phyloP scores from a whole-genome alignment of 148 eudicot genomes.

The Suaeda aralocaspica region DNA sequence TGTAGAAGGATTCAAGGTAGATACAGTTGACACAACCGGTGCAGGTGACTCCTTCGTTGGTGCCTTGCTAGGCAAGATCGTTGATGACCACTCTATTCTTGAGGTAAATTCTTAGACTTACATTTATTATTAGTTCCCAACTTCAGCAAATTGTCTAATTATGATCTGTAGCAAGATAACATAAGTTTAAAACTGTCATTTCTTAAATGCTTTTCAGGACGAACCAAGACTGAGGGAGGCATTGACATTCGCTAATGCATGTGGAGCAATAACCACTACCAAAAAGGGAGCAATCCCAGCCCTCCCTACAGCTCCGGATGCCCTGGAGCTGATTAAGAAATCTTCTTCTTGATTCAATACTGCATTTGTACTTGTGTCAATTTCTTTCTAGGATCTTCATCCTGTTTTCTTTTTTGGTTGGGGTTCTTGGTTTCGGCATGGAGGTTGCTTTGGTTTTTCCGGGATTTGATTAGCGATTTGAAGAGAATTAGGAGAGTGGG shows the following conservation, averaged over 20 bases:
- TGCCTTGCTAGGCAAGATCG: conserved; percentile 63
- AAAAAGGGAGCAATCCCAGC: conserved; percentile 85
- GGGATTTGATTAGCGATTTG: conserved; percentile 5
- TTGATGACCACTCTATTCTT: conserved; percentile 52
- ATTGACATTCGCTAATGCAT: conserved; percentile 57
- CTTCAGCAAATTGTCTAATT: too few relatives aligned
- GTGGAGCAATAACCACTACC: conserved; percentile 80
- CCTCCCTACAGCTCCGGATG: conserved; percentile 56
- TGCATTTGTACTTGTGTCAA: background rate
- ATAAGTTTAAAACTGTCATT: background rate
- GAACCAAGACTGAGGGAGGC: conserved; percentile 52
- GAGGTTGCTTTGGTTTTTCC: background rate
- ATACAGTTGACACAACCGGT: conserved; percentile 76
- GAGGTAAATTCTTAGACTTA: conserved; percentile 36
- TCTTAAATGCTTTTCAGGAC: conserved; percentile 31
- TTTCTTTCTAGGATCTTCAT: background rate
- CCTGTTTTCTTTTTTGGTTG: background rate
- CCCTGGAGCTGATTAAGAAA: conserved; percentile 30
- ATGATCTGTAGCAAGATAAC: background rate
- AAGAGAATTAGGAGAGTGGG: background rate
- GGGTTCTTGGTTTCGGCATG: background rate
- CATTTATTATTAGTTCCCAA: background rate
- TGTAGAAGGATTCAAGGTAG: conserved; percentile 56
- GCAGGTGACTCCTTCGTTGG: conserved; percentile 92
- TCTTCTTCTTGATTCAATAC: conserved; percentile 10